Percentiles rank a stretch among this genome's conserved stretches.
phyloP scores from a whole-genome alignment of 2,329 filamentous ascomycete species.

The Sodiomyces alkalinus region DNA sequence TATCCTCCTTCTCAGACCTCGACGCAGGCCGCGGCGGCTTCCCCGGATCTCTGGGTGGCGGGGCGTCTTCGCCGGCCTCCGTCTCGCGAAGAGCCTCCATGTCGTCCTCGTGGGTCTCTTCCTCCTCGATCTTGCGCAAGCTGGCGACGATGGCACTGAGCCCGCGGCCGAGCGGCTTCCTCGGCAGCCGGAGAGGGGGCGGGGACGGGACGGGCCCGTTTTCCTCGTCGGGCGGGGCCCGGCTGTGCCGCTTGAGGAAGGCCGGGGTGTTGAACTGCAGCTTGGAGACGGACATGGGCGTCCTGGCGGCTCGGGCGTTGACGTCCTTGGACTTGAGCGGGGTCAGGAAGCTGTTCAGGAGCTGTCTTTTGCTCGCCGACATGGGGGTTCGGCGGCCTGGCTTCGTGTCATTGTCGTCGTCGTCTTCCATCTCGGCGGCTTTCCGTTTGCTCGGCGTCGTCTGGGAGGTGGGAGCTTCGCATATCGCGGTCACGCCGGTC shows the following conservation, averaged over 20 bases:
- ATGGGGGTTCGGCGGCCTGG: slow-evolving; percentile 34
- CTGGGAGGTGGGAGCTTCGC: slow-evolving; percentile 10
- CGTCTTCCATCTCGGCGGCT: slow-evolving; percentile 12
- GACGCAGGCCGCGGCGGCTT: slow-evolving; percentile 9
- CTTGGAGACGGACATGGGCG: slow-evolving; percentile 36
- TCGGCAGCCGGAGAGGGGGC: slow-evolving; percentile 35
- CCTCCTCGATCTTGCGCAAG: slow-evolving; percentile 54
- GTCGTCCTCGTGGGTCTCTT: slow-evolving; percentile 51
- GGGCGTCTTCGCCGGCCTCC: slow-evolving; percentile 32
- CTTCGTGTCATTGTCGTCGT: slow-evolving; percentile 14
- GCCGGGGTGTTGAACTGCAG: slow-evolving; percentile 53
- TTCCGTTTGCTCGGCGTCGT: slow-evolving; percentile 32
- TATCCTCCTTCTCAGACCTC: slow-evolving; percentile 19
- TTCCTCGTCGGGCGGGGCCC: slow-evolving; percentile 42
- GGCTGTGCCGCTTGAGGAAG: slow-evolving; percentile 39
- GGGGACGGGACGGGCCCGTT: slow-evolving; percentile 33
- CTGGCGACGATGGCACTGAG: slow-evolving; percentile 61
- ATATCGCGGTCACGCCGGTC: slow-evolving; percentile 16
- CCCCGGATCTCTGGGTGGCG: slow-evolving; percentile 7
- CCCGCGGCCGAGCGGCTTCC: slow-evolving; percentile 49
- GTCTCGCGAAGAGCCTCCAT: slow-evolving; percentile 59
- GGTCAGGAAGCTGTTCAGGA: slow-evolving; percentile 49
- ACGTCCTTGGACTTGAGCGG: slow-evolving; percentile 37
- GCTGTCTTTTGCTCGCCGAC: slow-evolving; percentile 43
- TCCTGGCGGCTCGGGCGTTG: slow-evolving; percentile 22